phyloP scores from a whole-genome alignment of 1,139 yeast species.

The Torulaspora globosa region DNA sequence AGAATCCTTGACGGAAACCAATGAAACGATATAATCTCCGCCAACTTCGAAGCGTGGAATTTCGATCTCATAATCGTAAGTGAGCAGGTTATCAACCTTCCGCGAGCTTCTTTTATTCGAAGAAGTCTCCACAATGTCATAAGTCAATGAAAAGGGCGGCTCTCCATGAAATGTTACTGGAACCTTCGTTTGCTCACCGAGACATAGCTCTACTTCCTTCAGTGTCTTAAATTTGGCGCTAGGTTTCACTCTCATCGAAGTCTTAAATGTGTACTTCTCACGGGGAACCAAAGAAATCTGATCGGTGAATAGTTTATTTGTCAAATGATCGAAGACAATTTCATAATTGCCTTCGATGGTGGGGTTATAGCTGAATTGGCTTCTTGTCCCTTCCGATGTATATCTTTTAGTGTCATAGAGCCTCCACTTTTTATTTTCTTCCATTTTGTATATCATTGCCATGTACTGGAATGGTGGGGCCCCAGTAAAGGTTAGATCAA shows the following conservation, averaged over 20 bases:
- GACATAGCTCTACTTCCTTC: constrained; percentile 41
- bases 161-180: constrained; percentile 67
- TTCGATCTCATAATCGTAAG: constrained; percentile 41
- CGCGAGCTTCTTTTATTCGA: constrained; percentile 44
- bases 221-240: constrained; percentile 37
- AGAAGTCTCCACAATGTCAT: constrained; percentile 58
- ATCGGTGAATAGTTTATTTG: constrained; percentile 52
- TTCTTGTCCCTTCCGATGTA: constrained; percentile 42
- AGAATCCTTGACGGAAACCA: constrained; percentile 65
- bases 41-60: constrained; percentile 59
- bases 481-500: constrained; percentile 64
- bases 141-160: constrained; percentile 68
- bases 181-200: constrained; percentile 46
- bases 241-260: constrained; percentile 45
- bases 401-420: constrained; percentile 40
- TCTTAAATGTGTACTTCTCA: constrained; percentile 37
- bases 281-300: constrained; percentile 37
- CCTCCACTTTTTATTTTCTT: constrained; percentile 33
- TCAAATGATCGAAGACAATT: constrained; percentile 58
- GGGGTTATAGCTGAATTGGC: constrained; percentile 68
- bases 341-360: constrained; percentile 75
- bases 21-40: constrained; percentile 61
- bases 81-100: constrained; percentile 43
- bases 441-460: constrained; percentile 56
- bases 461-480: constrained; percentile 73